Conservation (phyloP, 1,139 yeast genomes). For the Kodamaea derodonti region DNA sequence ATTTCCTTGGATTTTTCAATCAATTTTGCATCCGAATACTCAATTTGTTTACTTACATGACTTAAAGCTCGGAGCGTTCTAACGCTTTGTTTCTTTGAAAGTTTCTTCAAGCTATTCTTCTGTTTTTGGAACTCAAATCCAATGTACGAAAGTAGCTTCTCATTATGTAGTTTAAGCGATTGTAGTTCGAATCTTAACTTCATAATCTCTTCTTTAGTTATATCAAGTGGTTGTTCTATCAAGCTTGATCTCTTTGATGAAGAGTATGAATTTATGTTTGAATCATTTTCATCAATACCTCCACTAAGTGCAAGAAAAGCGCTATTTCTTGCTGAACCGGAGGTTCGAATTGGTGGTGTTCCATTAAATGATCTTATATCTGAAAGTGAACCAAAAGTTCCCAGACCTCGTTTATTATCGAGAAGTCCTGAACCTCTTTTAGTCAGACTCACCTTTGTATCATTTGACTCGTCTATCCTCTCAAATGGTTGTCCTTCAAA, state of each 20-base stretch:
- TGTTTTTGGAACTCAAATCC: constrained; percentile 55
- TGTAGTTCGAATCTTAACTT: constrained; percentile 52
- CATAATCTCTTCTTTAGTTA: constrained; percentile 48
- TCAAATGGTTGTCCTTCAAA: constrained; percentile 25
- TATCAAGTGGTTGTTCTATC: constrained; percentile 30
- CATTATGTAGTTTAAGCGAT: constrained; percentile 52
- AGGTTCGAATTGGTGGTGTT: too few species aligned
- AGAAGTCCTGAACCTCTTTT: not conserved
- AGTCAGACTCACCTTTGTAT: not conserved
- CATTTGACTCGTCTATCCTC: constrained; percentile 11
- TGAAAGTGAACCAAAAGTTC: not conserved
- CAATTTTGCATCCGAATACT: constrained; percentile 53
- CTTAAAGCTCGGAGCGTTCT: constrained; percentile 16
- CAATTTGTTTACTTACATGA: constrained; percentile 25
- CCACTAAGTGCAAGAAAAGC: constrained; percentile 27
- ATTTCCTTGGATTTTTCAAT: constrained; percentile 42
- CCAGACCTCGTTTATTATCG: not conserved
- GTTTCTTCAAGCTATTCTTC: constrained; percentile 39
- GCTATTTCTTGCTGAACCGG: constrained; percentile 17
- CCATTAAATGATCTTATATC: too few species aligned
- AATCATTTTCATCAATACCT: constrained; percentile 8
- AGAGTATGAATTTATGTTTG: constrained; percentile 16
- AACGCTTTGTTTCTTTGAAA: constrained; percentile 35
- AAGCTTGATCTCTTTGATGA: constrained; percentile 39
- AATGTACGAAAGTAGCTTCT: constrained; percentile 52